Evolutionary conservation across 441 rosid species (phyloP).

Genomic region (Eruca vesicaria): DNA sequence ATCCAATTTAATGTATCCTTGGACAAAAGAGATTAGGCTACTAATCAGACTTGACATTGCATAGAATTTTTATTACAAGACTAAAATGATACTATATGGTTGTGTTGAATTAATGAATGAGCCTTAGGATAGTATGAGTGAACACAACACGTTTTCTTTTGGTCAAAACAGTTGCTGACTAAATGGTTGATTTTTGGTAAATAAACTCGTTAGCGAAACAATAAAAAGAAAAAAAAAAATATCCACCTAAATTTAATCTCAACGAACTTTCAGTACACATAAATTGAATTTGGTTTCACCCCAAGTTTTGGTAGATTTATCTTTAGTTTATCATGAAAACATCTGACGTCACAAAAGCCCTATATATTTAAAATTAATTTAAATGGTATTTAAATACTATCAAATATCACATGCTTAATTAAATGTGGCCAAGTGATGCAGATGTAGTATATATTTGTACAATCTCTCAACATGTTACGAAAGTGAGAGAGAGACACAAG

Average conservation of each 20-base stretch:
- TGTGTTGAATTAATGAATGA: not conserved
- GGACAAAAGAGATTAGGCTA: not conserved
- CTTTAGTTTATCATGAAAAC: not conserved
- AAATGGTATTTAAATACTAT: not conserved
- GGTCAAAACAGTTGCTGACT: not conserved
- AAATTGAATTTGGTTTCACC: not conserved
- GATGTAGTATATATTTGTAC: not conserved
- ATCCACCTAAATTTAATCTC: not conserved
- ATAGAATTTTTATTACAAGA: not conserved
- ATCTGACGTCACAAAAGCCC: not conserved
- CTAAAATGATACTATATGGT: not conserved
- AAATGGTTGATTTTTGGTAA: not conserved
- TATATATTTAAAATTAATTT: not conserved
- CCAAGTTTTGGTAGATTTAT: not conserved
- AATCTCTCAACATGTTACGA: not conserved
- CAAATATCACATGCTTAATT: conserved; percentile 22
- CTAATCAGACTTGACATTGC: not conserved
- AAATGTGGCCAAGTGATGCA: conserved; percentile 25
- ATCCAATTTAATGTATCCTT: not conserved
- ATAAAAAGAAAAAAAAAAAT: not conserved
- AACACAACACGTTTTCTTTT: not conserved
- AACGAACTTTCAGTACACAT: not conserved
- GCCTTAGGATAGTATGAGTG: not conserved
- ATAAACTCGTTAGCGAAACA: not conserved
- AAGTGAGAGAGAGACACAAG: not conserved